A percentile compares a stretch with the other conserved stretches of the same genome.
Evolutionary conservation across 352 stramenopile genomes (phyloP).

Genomic region (Phytophthora sansomeana): DNA sequence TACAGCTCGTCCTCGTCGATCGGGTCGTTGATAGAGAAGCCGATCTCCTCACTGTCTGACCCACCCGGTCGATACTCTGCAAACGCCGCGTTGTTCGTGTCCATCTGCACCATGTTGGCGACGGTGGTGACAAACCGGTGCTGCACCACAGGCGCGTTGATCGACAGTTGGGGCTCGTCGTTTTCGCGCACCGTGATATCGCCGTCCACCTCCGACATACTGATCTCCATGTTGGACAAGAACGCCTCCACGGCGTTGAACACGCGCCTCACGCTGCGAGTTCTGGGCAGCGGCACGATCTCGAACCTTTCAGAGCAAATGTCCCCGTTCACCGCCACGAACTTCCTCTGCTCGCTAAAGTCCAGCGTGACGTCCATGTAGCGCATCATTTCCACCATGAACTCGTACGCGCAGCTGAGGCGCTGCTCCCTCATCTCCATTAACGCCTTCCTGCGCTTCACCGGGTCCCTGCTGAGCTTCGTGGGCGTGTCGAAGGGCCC

Average conservation of each 20-base stretch:
- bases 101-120: conserved; percentile 34
- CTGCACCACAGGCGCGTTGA: conserved; percentile 19
- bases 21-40: conserved; percentile 42
- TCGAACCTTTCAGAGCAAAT: conserved; percentile 53
- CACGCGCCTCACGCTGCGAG: conserved; percentile 35
- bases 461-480: conserved; percentile 24
- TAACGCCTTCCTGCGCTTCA: conserved; percentile 16
- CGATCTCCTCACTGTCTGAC: conserved; percentile 29
- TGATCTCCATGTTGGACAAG: conserved; percentile 52
- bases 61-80: conserved; percentile 27
- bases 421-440: conserved; percentile 43
- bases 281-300: conserved; percentile 34
- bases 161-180: conserved; percentile 21
- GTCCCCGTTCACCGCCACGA: conserved; percentile 44
- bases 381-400: conserved; percentile 45
- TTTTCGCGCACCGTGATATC: conserved; percentile 56
- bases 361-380: conserved; percentile 44
- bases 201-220: conserved; percentile 46
- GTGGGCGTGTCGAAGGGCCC: conserved; percentile 38
- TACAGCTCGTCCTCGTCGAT: conserved; percentile 63
- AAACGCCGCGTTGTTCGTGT: conserved; percentile 52
- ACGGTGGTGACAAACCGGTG: conserved; percentile 42
- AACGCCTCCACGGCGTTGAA: conserved; percentile 49
- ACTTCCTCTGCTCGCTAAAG: conserved; percentile 50
- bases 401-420: conserved; percentile 43